These are phyloP conservation scores for Yamadazyma dushanensis DNA, from an alignment of 1,139 yeast genomes.

Conservation along the genomic window DNA sequence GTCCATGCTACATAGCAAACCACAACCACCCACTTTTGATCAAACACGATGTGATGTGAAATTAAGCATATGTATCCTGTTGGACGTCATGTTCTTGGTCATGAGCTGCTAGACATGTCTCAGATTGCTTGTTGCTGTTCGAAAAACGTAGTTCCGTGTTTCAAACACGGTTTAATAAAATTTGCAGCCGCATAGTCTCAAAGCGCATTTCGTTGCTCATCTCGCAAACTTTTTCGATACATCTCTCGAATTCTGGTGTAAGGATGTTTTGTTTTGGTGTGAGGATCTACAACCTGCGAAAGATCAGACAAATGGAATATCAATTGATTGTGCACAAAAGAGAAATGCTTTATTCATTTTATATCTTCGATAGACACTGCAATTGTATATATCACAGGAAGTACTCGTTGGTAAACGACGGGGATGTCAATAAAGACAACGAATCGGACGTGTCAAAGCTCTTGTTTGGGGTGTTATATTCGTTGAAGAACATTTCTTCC, in stretches of 20 bases:
- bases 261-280: slow-evolving; percentile 1
- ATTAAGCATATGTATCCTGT: too few species aligned
- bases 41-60: too few species aligned
- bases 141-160: neutral
- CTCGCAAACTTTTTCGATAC: too few species aligned
- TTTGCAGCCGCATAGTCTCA: too few species aligned
- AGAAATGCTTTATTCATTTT: slow-evolving; percentile 57
- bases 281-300: neutral
- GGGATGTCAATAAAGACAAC: slow-evolving; percentile 55
- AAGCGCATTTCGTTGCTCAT: neutral
- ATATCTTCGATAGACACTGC: slow-evolving; percentile 89
- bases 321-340: too few species aligned
- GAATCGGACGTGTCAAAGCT: slow-evolving; percentile 71
- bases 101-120: too few species aligned
- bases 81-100: too few species aligned
- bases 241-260: neutral
- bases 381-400: slow-evolving; percentile 73
- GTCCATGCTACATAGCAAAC: too few species aligned
- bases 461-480: slow-evolving; percentile 83
- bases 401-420: slow-evolving; percentile 39
- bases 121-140: too few species aligned
- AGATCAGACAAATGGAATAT: too few species aligned
- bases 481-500: slow-evolving; percentile 71
- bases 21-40: too few species aligned
- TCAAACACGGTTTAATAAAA: too few species aligned